These are phyloP conservation scores for Podila horticola DNA, from an alignment of 192 early-diverging fungal species.

Conservation along the genomic window DNA sequence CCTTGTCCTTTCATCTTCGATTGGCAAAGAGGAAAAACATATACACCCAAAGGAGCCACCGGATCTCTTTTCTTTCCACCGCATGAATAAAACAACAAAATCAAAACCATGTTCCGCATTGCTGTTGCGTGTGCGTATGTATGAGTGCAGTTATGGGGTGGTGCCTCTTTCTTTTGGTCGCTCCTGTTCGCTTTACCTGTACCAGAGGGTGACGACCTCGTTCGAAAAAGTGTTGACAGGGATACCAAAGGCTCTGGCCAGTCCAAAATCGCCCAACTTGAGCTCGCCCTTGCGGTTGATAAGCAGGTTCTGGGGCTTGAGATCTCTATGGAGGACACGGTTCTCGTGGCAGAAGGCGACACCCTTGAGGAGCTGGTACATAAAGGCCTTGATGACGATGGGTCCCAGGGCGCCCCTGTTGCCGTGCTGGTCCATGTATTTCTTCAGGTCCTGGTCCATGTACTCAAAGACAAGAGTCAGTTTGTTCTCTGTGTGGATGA, in stretches of 20 bases:
- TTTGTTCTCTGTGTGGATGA: conserved; percentile 88
- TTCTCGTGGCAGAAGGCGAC: conserved; percentile 89
- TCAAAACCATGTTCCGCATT: too few relatives aligned
- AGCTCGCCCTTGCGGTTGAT: conserved; percentile 83
- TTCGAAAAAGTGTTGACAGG: conserved; percentile 96
- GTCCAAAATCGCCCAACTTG: conserved; percentile 88
- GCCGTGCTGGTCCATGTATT: conserved; percentile 84
- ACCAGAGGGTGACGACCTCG: conserved; percentile 99
- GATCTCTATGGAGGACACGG: conserved; percentile 84
- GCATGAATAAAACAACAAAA: too few relatives aligned
- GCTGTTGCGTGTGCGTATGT: too few relatives aligned
- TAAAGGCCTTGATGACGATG: conserved; percentile 77
- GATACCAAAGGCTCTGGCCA: conserved; percentile 85
- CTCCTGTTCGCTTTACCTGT: conserved; percentile 60
- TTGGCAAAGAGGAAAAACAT: not conserved
- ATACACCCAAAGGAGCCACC: too few relatives aligned
- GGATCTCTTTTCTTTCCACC: too few relatives aligned
- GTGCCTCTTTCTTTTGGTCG: too few relatives aligned
- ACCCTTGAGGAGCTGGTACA: conserved; percentile 85
- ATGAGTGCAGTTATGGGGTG: not conserved
- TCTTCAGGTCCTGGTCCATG: conserved; percentile 90
- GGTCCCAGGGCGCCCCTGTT: conserved; percentile 73
- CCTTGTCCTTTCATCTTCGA: not conserved
- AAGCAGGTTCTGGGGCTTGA: conserved; percentile 89
- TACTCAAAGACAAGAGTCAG: conserved; percentile 89